Evolutionary conservation across 768 basidiomycete species (phyloP), one percentile per base, ranked within the genome.

Genomic region (Phaffia australis): DNA sequence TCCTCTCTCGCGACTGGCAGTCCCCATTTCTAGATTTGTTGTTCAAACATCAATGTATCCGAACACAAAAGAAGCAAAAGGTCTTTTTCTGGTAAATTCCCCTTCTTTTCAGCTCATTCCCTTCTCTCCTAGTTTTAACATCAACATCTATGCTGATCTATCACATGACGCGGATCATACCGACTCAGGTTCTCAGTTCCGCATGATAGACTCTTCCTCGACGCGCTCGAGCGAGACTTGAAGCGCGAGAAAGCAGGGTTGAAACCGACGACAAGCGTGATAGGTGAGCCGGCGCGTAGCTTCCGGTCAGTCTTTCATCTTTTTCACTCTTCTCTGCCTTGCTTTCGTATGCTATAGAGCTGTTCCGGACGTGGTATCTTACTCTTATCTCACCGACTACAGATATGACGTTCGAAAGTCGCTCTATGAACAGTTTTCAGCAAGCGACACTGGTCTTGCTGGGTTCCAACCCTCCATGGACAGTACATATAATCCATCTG

Each of bases 41-140:
- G 14, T 95, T 95, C 83, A 92, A 93, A 76, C 92, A 88, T 72
- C 90, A 93, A 74, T 94, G 92, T 75, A 95, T 97, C 71, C 84
- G 93, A 49, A 97, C 93, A 1, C 93, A 97, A 76, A 97, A 95
- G 82, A 97, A 95, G 79, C 93, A 94, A 79, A 92, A 97, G 76
- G 93, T 97, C n/a, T 97, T 95, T 74, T 95, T 89, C 76, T 97
- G 93, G 92, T 89, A 71, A 63, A 85, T 79, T 29, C 0, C 25
- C 49, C 56, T 60, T 51, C 21, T 61, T 57, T 29, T 48, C 6
- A 3, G 9, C 55, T 55, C 49, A 48, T 30, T 51, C 55, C 59
- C 25, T 49, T 35, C 18, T 63, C 51, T 15, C 51, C 46, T 54
- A 46, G 30, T 35, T 47, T 46, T 57, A 14, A 18, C 23, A 47